These are phyloP conservation scores for Polyplosphaeria fusca DNA, from an alignment of 495 filamentous ascomycete species.

Conservation along the genomic window DNA sequence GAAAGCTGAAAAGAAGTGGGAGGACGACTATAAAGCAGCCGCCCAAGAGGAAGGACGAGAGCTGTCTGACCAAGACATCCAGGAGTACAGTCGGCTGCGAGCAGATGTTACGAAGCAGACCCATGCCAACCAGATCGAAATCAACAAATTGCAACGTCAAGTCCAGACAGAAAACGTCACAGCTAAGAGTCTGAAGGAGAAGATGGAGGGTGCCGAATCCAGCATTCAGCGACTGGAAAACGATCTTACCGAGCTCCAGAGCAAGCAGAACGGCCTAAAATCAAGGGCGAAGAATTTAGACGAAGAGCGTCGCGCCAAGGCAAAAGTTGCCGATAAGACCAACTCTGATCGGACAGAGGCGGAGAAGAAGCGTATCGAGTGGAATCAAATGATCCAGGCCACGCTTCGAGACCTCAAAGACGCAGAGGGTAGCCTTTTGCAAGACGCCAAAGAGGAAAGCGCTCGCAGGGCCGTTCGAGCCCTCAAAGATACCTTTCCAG, in stretches of 20 bases:
- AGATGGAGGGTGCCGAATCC: constrained; percentile 73
- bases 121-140: constrained; percentile 73
- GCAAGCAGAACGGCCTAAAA: constrained; percentile 60
- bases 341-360: constrained; percentile 76
- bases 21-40: constrained; percentile 76
- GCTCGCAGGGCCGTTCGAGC: constrained; percentile 76
- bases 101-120: constrained; percentile 84
- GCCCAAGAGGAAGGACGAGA: constrained; percentile 82
- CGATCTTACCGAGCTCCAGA: constrained; percentile 66
- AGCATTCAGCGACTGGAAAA: constrained; percentile 67
- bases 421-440: constrained; percentile 76
- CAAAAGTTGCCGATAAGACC: constrained; percentile 80
- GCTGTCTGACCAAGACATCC: constrained; percentile 78
- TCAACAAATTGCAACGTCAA: constrained; percentile 80
- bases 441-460: constrained; percentile 73
- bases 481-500: constrained; percentile 79
- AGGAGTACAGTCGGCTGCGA: constrained; percentile 82
- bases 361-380: constrained; percentile 75
- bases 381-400: constrained; percentile 85
- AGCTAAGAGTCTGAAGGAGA: constrained; percentile 78
- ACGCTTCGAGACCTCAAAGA: constrained; percentile 74
- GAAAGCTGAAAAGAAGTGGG: constrained; percentile 87
- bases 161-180: constrained; percentile 86
- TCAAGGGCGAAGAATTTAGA: constrained; percentile 61
- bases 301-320: constrained; percentile 80